Evolutionary conservation across 2,329 filamentous ascomycete species (phyloP).

Genomic region (Apiospora pterosperma): DNA sequence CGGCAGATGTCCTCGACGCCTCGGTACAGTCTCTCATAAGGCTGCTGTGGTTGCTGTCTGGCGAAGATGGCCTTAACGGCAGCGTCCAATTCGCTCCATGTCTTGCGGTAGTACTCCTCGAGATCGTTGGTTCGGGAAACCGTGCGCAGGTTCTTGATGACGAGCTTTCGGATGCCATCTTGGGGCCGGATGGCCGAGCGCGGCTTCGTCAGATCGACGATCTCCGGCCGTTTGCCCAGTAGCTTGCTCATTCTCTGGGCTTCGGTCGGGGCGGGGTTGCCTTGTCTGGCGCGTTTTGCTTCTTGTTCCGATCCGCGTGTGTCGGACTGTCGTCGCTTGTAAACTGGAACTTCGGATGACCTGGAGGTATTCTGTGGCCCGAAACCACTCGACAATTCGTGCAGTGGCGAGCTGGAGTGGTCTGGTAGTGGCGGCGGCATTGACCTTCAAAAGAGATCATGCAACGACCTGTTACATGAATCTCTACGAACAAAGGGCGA

Average conservation of each 20-base stretch:
- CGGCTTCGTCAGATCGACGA: slow-evolving; percentile 44
- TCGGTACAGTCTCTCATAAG: slow-evolving; percentile 86
- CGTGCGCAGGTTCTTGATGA: slow-evolving; percentile 87
- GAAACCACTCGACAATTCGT: slow-evolving; percentile 18
- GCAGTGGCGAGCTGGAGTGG: slow-evolving; percentile 27
- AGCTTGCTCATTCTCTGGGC: slow-evolving; percentile 23
- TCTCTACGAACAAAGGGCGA: background rate
- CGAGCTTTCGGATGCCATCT: slow-evolving; percentile 75
- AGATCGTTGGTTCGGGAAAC: slow-evolving; percentile 57
- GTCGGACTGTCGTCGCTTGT: slow-evolving; percentile 19
- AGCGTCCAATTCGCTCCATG: slow-evolving; percentile 69
- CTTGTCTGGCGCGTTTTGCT: slow-evolving; percentile 5
- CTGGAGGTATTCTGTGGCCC: slow-evolving; percentile 24
- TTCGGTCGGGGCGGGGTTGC: slow-evolving; percentile 1
- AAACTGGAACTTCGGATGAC: slow-evolving; percentile 11
- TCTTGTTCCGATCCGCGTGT: slow-evolving; percentile 7
- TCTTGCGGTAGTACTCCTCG: slow-evolving; percentile 73
- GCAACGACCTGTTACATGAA: slow-evolving; percentile 9
- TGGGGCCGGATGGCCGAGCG: slow-evolving; percentile 63
- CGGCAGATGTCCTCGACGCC: slow-evolving; percentile 90
- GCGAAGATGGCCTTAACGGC: slow-evolving; percentile 73
- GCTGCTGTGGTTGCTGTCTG: slow-evolving; percentile 58
- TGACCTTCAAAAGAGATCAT: slow-evolving; percentile 5
- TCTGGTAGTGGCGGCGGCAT: slow-evolving; percentile 18
- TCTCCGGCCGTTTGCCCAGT: slow-evolving; percentile 33